Evolutionary conservation across 2,329 filamentous ascomycete genomes (phyloP), one percentile per base, ranked within the genome.

Genomic region (Nigrospora oryzae): DNA sequence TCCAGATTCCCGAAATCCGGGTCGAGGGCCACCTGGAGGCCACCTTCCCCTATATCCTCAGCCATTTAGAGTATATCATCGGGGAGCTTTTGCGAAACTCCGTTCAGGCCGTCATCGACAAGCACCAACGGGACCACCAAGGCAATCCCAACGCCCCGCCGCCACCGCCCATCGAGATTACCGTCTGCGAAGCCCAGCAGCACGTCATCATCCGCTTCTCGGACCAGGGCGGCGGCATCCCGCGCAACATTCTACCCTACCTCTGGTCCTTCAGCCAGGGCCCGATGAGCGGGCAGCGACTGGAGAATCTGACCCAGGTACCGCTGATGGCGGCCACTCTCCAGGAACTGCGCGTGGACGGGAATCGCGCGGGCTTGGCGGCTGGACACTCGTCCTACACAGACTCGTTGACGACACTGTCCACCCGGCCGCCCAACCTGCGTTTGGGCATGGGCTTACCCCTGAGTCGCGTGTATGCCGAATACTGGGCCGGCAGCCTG

Each of bases 231-330:
- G 93, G 94, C 49, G 93, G 94, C 33, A 88, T 98, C 44, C 84
- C 89, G 1, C 80, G 83, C 40, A 87, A 93, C 37, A 80, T 91
- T 47, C 70, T 96, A 17, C 90, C 91, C 0, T 86, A 94, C 60
- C 75, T 98, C 6, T 98, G 94, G 93, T 95, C 89, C 23, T 98
- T 98, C 63, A 89, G 83, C 65, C 97, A 97, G 66, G 91, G 91
- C 0, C 89, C 90, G 2, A 81, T 88, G 33, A 86, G 82, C 47
- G 74, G 84, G 52, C 77, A 81, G 48, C 81, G 89, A 4, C 74
- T 97, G n/a, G 74, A 87, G 55, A 97, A 96, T 61, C 75, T 98
- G 10, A 80, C 79, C 11, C 81, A 84, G 51, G 91, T 98, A 3
- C 93, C 93, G 3, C 86, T 87, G 49, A 85, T 98, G 75, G 87